A percentile compares a stretch with the other conserved stretches of the same genome.
Conservation (phyloP, 352 stramenopile species). For the Aphanomyces astaci region DNA sequence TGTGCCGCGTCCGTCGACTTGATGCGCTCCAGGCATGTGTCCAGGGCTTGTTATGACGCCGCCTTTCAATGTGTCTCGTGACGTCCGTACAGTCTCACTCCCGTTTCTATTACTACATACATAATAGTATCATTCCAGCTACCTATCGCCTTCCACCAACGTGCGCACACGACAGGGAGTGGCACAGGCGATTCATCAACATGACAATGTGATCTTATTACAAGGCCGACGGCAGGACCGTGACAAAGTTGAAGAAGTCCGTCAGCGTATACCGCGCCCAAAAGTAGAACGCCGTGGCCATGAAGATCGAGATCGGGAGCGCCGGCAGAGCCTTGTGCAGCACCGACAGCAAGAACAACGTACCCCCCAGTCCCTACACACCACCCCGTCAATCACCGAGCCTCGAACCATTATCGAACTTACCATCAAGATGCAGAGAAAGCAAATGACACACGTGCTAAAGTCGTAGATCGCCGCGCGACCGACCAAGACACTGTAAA, state of each 20-base stretch:
- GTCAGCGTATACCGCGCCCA: conserved; percentile 76
- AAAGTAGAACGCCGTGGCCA: conserved; percentile 77
- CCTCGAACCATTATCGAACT: conserved; percentile 25
- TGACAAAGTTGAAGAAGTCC: conserved; percentile 78
- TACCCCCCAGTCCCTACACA: conserved; percentile 83
- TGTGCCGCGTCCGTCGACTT: no score
- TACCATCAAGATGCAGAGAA: conserved; percentile 91
- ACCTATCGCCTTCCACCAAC: no score
- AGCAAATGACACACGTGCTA: conserved; percentile 89
- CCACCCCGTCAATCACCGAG: neutral
- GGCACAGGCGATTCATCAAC: no score
- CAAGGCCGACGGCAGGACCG: conserved; percentile 25
- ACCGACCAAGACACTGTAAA: conserved; percentile 97
- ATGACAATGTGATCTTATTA: neutral
- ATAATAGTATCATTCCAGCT: no score
- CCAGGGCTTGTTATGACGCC: no score
- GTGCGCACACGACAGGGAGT: no score
- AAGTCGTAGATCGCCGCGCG: conserved; percentile 95
- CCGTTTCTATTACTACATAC: no score
- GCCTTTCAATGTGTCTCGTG: no score
- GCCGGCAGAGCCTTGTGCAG: conserved; percentile 91
- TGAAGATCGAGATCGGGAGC: conserved; percentile 91
- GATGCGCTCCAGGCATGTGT: no score
- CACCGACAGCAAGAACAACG: conserved; percentile 92
- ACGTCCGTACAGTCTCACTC: no score